phyloP scores from a whole-genome alignment of 768 basidiomycete genomes.

The Royoungia palumana region DNA sequence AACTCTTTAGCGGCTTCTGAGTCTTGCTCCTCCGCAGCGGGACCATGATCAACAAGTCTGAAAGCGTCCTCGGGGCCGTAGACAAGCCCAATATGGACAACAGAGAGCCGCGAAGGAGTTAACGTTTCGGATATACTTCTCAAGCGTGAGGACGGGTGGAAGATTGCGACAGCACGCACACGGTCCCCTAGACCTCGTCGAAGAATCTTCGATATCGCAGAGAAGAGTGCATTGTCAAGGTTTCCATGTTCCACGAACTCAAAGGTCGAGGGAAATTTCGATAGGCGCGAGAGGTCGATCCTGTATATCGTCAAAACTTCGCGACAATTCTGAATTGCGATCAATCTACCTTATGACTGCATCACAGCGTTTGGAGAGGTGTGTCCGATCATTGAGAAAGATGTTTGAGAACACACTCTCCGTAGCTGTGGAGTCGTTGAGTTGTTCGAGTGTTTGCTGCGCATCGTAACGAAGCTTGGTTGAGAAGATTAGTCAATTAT shows the following conservation, averaged over 20 bases:
- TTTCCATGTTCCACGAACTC: conserved; percentile 54
- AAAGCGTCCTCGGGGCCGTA: conserved; percentile 70
- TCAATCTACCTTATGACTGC: conserved; percentile 55
- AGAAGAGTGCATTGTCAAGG: conserved; percentile 49
- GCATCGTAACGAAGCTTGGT: conserved; percentile 75
- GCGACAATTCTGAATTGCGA: neutral
- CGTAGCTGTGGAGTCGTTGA: conserved; percentile 46
- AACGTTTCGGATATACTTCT: conserved; percentile 54
- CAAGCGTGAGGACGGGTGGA: conserved; percentile 46
- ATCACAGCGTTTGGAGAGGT: conserved; percentile 69
- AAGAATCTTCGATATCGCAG: conserved; percentile 48
- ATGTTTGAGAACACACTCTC: conserved; percentile 65
- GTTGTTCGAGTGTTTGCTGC: conserved; percentile 58
- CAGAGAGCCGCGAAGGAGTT: conserved; percentile 45
- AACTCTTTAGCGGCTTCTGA: conserved; percentile 54
- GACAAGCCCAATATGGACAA: conserved; percentile 70
- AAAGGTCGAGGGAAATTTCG: conserved; percentile 43
- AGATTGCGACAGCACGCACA: conserved; percentile 57
- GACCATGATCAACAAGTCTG: conserved; percentile 91
- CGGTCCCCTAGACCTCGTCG: conserved; percentile 74
- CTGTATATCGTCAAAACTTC: conserved; percentile 33
- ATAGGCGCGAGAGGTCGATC: conserved; percentile 41
- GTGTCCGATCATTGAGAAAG: conserved; percentile 71
- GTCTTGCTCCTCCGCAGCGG: conserved; percentile 63
- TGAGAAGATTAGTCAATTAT: conserved; percentile 2